A percentile compares a stretch with the other conserved stretches of the same genome.
These are phyloP conservation scores for Pachyrhizus erosus DNA, from an alignment of 306 rosid genomes.

Conservation along the genomic window DNA sequence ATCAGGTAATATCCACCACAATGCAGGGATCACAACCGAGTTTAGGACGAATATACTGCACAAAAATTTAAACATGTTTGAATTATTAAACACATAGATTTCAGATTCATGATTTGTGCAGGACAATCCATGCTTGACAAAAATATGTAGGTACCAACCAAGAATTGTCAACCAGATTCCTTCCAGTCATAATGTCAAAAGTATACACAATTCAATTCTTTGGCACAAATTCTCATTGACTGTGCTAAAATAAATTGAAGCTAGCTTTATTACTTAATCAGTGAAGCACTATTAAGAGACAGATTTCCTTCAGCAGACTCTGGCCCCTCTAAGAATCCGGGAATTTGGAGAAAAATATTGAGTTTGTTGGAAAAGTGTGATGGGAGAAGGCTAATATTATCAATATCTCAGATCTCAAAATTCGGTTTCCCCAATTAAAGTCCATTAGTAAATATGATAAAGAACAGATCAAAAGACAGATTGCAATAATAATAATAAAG, in stretches of 20 bases:
- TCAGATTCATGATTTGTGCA: not conserved
- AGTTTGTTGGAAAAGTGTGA: not conserved
- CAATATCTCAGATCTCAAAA: not conserved
- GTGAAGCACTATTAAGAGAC: no score
- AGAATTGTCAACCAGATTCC: slow-evolving; percentile 14
- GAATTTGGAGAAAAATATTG: not conserved
- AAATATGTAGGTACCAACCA: slow-evolving; percentile 10
- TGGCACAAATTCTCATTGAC: no score
- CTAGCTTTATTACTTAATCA: no score
- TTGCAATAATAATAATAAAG: no score
- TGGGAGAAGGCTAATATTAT: not conserved
- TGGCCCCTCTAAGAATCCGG: not conserved
- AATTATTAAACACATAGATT: not conserved
- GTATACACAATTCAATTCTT: not conserved
- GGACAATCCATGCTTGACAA: slow-evolving; percentile 10
- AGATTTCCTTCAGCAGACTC: no score
- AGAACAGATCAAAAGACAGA: not conserved
- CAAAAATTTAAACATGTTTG: slow-evolving; percentile 37
- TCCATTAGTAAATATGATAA: not conserved
- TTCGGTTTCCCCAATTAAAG: not conserved
- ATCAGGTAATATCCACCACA: slow-evolving; percentile 84
- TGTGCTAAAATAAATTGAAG: no score
- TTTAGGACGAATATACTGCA: slow-evolving; percentile 80
- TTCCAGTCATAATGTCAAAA: slow-evolving; percentile 13
- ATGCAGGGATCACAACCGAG: slow-evolving; percentile 70